Evolutionary conservation across 2,329 filamentous ascomycete species (phyloP).

Genomic region (Verticillium longisporum): DNA sequence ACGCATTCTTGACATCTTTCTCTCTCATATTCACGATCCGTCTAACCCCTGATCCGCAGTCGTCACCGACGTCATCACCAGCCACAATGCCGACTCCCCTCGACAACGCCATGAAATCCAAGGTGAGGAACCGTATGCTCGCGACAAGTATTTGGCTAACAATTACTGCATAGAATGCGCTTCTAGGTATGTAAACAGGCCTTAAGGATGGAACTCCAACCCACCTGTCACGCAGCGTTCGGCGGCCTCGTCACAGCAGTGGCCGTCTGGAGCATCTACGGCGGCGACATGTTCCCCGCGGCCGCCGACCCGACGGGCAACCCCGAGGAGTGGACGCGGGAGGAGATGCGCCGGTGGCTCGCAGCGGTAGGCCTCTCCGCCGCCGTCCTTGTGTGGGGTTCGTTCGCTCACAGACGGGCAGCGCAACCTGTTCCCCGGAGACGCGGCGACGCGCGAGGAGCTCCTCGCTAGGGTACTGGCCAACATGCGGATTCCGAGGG

Average conservation of each 20-base stretch:
- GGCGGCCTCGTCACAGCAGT: constrained; percentile 75
- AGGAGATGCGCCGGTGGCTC: constrained; percentile 78
- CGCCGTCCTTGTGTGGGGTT: background rate
- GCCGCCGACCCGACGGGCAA: constrained; percentile 71
- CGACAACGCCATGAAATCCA: constrained; percentile 63
- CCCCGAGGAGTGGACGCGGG: constrained; percentile 63
- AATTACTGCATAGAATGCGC: constrained; percentile 5
- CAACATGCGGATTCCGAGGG: constrained; percentile 37
- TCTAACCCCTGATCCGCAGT: background rate
- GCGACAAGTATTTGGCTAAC: constrained; percentile 5
- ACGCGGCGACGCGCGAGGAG: constrained; percentile 35
- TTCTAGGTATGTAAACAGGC: constrained; percentile 4
- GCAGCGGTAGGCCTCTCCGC: constrained; percentile 54
- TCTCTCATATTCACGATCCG: background rate
- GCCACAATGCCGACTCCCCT: constrained; percentile 58
- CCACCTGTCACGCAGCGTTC: constrained; percentile 52
- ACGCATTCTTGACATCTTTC: background rate
- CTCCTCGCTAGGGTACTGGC: constrained; percentile 37
- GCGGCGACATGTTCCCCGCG: constrained; percentile 73
- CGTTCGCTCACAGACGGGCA: constrained; percentile 17
- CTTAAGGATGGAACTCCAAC: constrained; percentile 12
- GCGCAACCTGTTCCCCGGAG: constrained; percentile 39
- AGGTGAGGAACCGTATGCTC: constrained; percentile 38
- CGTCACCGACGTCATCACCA: background rate
- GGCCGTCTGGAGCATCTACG: constrained; percentile 80